These are phyloP conservation scores for Kazachstania sp. DNA, from an alignment of 1,139 yeast species.

Conservation along the genomic window DNA sequence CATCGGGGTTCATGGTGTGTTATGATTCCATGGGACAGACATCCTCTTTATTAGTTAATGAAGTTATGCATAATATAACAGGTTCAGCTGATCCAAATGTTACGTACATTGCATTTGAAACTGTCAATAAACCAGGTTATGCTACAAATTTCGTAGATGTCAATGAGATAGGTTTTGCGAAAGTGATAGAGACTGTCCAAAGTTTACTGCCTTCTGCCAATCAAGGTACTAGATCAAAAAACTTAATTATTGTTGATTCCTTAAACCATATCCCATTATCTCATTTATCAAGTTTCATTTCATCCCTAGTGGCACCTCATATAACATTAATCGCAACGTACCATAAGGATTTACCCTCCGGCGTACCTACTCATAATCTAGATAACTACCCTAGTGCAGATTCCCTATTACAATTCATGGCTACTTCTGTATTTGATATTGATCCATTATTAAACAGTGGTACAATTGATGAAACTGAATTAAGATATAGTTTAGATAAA, in stretches of 20 bases:
- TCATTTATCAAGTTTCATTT: conserved; percentile 45
- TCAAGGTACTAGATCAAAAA: conserved; percentile 9
- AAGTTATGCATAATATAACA: conserved; percentile 40
- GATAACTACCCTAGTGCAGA: conserved; percentile 44
- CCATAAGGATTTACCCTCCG: conserved; percentile 40
- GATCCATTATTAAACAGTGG: conserved; percentile 33
- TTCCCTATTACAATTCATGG: conserved; percentile 51
- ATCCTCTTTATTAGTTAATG: conserved; percentile 46
- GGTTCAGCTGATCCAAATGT: conserved; percentile 29
- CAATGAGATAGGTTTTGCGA: conserved; percentile 23
- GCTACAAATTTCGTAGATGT: conserved; percentile 47
- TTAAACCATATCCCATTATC: conserved; percentile 49
- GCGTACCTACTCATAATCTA: conserved; percentile 22
- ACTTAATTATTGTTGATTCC: conserved; percentile 49
- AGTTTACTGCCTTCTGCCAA: conserved; percentile 19
- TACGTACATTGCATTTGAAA: conserved; percentile 57
- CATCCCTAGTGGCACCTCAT: conserved; percentile 47
- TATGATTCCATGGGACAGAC: conserved; percentile 68
- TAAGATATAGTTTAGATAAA: conserved; percentile 36
- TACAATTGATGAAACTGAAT: conserved; percentile 41
- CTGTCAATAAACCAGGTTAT: conserved; percentile 43
- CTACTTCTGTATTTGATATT: conserved; percentile 61
- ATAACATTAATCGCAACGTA: conserved; percentile 50
- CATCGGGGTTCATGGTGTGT: conserved; percentile 61
- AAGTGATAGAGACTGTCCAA: conserved; percentile 28